Base-by-base conservation (phyloP, 768 basidiomycete genomes). In the Termitomyces heimii region DNA sequence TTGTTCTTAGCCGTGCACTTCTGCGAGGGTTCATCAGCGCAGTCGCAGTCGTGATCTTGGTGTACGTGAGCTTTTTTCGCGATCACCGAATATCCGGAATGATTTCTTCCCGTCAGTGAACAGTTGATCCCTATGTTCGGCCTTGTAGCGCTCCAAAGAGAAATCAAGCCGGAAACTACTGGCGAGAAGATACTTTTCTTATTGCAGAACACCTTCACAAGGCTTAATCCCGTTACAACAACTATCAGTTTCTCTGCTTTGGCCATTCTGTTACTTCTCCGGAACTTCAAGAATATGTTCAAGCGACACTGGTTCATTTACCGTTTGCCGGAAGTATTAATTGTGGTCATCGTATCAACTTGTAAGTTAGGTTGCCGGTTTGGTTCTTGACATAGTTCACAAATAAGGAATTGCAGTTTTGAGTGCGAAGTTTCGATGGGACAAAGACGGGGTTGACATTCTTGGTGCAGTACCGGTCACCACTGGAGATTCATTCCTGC, bases 111-210 rank as follows among this genome's bases (percentile, higher is more conserved):
- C 61, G 53, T 53, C 52, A 92, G 89, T 43, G 88, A 90, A 70
- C 90, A 94, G 67, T 74, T 94, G 18, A 85, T 93, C 28, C 92
- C 94, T 0, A 94, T 98, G 89, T 81, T 97, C 47, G 94, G 94
- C 26, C 78, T 98, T 26, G 73, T 73, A 6, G 70, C 71, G 3
- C 73, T 92, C 12, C 77, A 82, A 59, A 79, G 78, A 54, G 43
- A 67, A 18, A 51, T 81, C 12, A 81, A 86, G 64, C 86, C 86
- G 4, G 75, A 87, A 62, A 79, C 85, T 3, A 86, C 92, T 0
- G 62, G 90, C 22, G 85, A 89, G 58, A 98, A 98, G 69, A 67
- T 89, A 12, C 16, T 82, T 8, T 98, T 98, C 71, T 70, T 98
- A 18, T 35, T 88, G 22, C 76, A 85, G 64, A 73, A 88, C 59